Evolutionary conservation across 345 rosid species (phyloP), one percentile per base, ranked within the genome.

Genomic region (Brassica incana): DNA sequence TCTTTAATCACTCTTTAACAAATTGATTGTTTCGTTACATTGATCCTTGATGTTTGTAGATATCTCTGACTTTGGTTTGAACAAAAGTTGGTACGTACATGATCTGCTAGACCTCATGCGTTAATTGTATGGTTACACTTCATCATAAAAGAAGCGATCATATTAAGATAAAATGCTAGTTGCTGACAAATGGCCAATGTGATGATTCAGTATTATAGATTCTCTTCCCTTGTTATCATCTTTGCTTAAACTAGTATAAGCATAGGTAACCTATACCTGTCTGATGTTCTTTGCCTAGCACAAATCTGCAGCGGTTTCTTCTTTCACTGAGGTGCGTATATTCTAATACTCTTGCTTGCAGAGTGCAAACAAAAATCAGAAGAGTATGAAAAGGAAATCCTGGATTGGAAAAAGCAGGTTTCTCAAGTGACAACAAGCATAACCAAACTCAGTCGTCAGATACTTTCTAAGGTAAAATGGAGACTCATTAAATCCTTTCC

Each of bases 341-440:
- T 23, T 70, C 65, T 56, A 66, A 33, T 81, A 45, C 81, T 68
- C 59, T 63, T 67, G 73, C 65, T 69, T 58, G 84, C 78, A 95
- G 99, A 86, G 82, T 88, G 89, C 97, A 95, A 91, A 82, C 86
- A 86, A 74, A 91, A 95, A 86, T 86, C 91, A 11, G 98, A 95
- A 66, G 96, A 86, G 75, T 90, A 93, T 81, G 98, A 93, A 67
- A 93, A 91, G 85, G 92, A 93, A 80, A 86, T 93, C 76, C 91
- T 87, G 81, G 91, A 95, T 59, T 90, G 92, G 98, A 90, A 88
- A 85, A 95, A 93, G 85, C 85, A 87, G 83, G 89, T 88, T 80
- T 95, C 98, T 74, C 88, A 83, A 60, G 92, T 93, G 68, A 81
- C 93, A 61, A 95, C 97, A 77, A 87, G 79, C 87, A 73, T 95